Conservation (phyloP, 495 filamentous ascomycete genomes). For the Xanthoparmelia taractica region DNA sequence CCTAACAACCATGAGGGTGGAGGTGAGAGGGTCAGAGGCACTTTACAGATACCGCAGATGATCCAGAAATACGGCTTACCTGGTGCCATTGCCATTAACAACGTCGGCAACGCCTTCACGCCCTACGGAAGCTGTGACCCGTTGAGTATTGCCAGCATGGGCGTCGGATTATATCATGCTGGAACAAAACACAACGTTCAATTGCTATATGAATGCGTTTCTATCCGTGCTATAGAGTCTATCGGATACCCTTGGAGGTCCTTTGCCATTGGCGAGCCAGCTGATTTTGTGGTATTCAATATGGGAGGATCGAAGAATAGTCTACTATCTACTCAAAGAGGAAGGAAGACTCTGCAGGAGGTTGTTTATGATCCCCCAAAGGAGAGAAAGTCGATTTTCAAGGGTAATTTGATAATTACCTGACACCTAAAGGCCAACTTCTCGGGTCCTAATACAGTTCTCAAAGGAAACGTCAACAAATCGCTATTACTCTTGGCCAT, state of each 20-base stretch:
- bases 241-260: conserved; percentile 32
- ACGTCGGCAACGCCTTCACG: conserved; percentile 72
- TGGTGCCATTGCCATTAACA: conserved; percentile 62
- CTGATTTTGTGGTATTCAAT: conserved; percentile 22
- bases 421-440: not conserved
- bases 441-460: not conserved
- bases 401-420: conserved; percentile 15
- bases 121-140: conserved; percentile 69
- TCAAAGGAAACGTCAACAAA: not conserved
- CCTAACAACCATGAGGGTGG: conserved; percentile 29
- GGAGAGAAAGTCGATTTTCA: conserved; percentile 18
- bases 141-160: conserved; percentile 52
- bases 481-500: not conserved
- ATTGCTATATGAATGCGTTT: conserved; percentile 54
- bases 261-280: conserved; percentile 8
- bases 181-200: conserved; percentile 52
- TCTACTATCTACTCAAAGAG: conserved; percentile 10
- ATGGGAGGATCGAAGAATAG: not conserved
- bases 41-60: conserved; percentile 55
- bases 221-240: conserved; percentile 45
- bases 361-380: conserved; percentile 24
- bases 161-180: conserved; percentile 62
- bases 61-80: conserved; percentile 52
- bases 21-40: conserved; percentile 44
- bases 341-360: conserved; percentile 20